Base-by-base conservation (phyloP, 495 filamentous ascomycete genomes). In the Penicillium tannophilum region DNA sequence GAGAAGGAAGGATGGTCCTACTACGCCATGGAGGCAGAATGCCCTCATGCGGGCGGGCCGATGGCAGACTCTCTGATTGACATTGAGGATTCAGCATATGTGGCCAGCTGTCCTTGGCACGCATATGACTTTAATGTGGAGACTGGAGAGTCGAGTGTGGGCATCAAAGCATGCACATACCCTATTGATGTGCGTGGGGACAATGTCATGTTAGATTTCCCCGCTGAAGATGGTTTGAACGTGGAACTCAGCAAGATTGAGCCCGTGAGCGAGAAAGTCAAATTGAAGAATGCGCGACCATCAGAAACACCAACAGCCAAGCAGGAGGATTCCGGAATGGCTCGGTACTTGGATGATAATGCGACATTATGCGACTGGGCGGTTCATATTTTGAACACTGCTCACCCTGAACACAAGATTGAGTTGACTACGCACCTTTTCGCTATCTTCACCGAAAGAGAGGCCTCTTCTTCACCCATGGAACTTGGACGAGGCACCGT, bases 61-160 rank as follows among this genome's bases (percentile, higher is more conserved):
- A 81, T 83, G 79, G 65, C 73, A 43, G 80, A 80, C 52, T 78
- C 78, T 1, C 67, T 69, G 19, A 70, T 83, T 35, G 80, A 83
- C 54, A 83, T 83, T 60, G 80, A 83, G 44, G 79, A 83, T 55
- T 82, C 79, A 0, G 77, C 76, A 0, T 83, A 83, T 55, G 67
- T 83, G 50, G 79, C 72, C n/a, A 82, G 79, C 0, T 83, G 80
- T 54, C 80, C 80, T 19, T 83, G 80, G 80, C 80, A 83, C 62
- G 80, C 80, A 4, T 83, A 83, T 67, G 80, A 83, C 59, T 83
- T 83, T 62, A 83, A 83, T 58, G 76, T 83, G 59, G 78, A 83
- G 64, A 83, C 80, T 1, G 80, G 80, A 52, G 79, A 81, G 65
- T 83, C 79, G 10, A 83, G 79, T 56, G 76, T 79, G 3, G 80